Evolutionary conservation across 2,329 filamentous ascomycete genomes (phyloP), one percentile per base, ranked within the genome.

Genomic region (Capronia coronata): DNA sequence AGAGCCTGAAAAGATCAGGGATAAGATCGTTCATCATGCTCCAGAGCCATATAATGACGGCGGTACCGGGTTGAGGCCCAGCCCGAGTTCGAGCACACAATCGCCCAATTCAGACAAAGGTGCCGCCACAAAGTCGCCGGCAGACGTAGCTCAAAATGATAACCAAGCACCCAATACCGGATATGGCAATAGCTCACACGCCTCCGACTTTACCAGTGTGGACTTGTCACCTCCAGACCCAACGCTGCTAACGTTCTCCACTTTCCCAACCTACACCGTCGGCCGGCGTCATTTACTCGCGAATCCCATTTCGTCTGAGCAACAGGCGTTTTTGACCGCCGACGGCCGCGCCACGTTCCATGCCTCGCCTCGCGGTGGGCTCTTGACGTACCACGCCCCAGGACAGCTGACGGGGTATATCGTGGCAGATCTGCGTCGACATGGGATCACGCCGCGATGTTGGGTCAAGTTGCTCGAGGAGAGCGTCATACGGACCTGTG

Each of bases 331-430:
- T n/a, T 64, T 68, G 22, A 66, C 65, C 11, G 46, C 54, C 46
- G 45, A 54, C 59, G 61, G 22, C 57, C 61, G 43, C 61, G 65
- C 37, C 62, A 72, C 78, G n/a, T 80, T 93, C 60, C 68, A 79
- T 37, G 76, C 82, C 61, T 84, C 87, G 11, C 77, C 82, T n/a
- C 82, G 93, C 47, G 93, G 93, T 54, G 93, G 93, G 0, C 82
- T 94, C 58, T 90, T 87, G 0, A 97, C 93, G 2, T 97, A 95
- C 71, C 93, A 98, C 65, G 93, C 91, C 0, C 93, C 91, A 0
- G 91, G 91, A 0, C 93, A 98, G 66, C 71, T 94, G 42, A 86
- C 96, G 29, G 80, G 90, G n/a, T 98, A 94, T 73, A 88, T 91
- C 2, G 80, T 96, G 43, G 66, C 94, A n/a, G 88, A 95, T 66